Conservation (phyloP, 2,329 filamentous ascomycete species). For the Colletotrichum somersetense region DNA sequence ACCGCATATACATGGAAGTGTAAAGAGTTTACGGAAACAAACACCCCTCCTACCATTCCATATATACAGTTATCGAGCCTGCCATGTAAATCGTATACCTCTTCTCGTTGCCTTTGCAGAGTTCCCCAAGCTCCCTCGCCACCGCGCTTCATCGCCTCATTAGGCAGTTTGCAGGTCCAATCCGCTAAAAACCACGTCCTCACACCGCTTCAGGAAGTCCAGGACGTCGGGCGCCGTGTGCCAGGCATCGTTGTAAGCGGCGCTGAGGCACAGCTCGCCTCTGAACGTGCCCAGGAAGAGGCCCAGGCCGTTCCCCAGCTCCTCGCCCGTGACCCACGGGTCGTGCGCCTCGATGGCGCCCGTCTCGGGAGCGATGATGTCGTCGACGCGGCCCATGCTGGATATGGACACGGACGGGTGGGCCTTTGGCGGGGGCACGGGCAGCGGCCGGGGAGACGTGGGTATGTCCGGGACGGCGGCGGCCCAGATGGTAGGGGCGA, state of each 20-base stretch:
- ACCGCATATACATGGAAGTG: too few species aligned
- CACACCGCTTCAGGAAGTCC: slow-evolving; percentile 45
- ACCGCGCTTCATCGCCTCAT: background rate
- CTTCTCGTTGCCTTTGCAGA: fast-evolving
- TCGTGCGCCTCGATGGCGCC: slow-evolving; percentile 48
- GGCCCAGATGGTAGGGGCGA: slow-evolving; percentile 46
- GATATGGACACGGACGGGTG: slow-evolving; percentile 50
- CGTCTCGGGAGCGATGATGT: slow-evolving; percentile 47
- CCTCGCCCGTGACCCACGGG: slow-evolving; percentile 61
- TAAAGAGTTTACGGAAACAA: background rate
- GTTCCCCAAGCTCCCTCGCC: background rate
- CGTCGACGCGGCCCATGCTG: slow-evolving; percentile 53
- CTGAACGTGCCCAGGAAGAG: slow-evolving; percentile 58
- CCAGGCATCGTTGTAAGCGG: slow-evolving; percentile 59
- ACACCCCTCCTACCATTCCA: too few species aligned
- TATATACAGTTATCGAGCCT: too few species aligned
- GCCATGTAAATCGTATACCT: too few species aligned
- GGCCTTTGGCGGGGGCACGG: slow-evolving; percentile 47
- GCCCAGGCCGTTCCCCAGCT: slow-evolving; percentile 53
- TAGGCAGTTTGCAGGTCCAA: background rate
- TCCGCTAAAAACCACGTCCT: slow-evolving; percentile 21
- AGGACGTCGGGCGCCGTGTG: slow-evolving; percentile 46
- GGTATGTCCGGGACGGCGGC: slow-evolving; percentile 39
- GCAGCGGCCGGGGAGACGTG: slow-evolving; percentile 2
- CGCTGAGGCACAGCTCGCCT: slow-evolving; percentile 53